Conservation (phyloP, 2,329 filamentous ascomycete genomes). For the Epichloe sibirici region DNA sequence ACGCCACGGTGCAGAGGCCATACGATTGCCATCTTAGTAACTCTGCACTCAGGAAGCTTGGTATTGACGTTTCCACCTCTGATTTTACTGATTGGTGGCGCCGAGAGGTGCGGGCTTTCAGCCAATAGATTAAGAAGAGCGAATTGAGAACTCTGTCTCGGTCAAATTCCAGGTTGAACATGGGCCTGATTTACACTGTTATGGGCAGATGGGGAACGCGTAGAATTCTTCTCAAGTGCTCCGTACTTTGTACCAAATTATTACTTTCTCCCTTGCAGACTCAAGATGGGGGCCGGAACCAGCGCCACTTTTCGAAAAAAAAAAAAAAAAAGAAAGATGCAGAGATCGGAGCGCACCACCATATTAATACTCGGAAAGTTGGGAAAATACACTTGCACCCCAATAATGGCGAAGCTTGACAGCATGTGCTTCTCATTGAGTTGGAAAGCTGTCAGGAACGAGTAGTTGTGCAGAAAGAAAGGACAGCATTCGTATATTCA, state of each 20-base stretch:
- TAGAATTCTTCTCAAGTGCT: not conserved
- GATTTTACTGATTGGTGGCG: conserved; percentile 78
- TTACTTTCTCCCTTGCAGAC: not conserved
- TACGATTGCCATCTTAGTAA: conserved; percentile 86
- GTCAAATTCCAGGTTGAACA: not conserved
- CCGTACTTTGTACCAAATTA: no score
- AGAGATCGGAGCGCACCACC: not conserved
- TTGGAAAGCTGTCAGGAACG: not conserved
- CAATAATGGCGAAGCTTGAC: not conserved
- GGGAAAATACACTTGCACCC: not conserved
- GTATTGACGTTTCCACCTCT: conserved; percentile 60
- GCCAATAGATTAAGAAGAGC: conserved; percentile 28
- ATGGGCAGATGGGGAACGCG: not conserved
- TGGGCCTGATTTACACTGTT: not conserved
- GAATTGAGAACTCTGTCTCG: no score
- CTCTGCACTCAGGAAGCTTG: conserved; percentile 56
- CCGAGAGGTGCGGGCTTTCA: conserved; percentile 46
- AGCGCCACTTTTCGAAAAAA: not conserved
- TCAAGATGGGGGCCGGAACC: not conserved
- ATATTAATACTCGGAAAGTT: not conserved
- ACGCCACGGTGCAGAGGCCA: conserved; percentile 61
- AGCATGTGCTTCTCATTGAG: not conserved
- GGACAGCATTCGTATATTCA: no score
- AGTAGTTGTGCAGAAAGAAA: not conserved
- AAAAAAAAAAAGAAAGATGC: not conserved